A percentile compares a stretch with the other conserved stretches of the same genome.
Evolutionary conservation across 495 filamentous ascomycete genomes (phyloP).

Genomic region (Hypoxylon crocopeplum): DNA sequence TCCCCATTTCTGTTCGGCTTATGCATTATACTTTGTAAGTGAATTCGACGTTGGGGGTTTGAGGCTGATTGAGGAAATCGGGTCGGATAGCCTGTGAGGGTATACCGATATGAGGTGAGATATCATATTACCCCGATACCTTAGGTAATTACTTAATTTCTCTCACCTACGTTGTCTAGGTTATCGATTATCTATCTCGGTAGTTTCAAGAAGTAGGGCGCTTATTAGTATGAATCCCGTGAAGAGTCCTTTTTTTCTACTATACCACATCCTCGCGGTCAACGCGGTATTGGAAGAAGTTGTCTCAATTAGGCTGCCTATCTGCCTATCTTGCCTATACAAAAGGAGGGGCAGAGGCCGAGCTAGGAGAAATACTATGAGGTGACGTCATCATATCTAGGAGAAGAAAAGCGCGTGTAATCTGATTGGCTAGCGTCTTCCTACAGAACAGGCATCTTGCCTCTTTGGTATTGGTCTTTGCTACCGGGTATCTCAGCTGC

Average conservation of each 20-base stretch:
- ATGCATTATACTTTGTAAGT: not conserved
- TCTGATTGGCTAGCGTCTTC: constrained; percentile 19
- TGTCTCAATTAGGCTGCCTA: not conserved
- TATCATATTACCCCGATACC: too few species aligned
- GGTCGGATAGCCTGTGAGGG: constrained; percentile 34
- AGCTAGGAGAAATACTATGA: constrained; percentile 14
- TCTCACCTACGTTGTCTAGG: not conserved
- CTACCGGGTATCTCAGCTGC: constrained; percentile 1
- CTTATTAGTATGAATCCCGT: constrained; percentile 8
- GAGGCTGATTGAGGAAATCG: constrained; percentile 26
- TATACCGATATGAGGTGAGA: constrained; percentile 17
- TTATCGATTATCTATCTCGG: not conserved
- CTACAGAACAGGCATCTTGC: constrained; percentile 9
- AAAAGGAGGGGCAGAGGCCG: constrained; percentile 14
- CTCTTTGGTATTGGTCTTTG: constrained; percentile 13
- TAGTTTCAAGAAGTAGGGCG: constrained; percentile 1
- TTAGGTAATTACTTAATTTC: not conserved
- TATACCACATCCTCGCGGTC: constrained; percentile 2
- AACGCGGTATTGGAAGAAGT: constrained; percentile 4
- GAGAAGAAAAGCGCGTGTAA: constrained; percentile 2
- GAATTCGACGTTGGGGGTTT: constrained; percentile 6
- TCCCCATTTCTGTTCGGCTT: constrained; percentile 12
- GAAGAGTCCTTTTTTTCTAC: not conserved
- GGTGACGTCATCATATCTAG: constrained; percentile 27
- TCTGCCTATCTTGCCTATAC: not conserved